These are phyloP conservation scores for Lecanicillium sp. DNA, from an alignment of 2,329 filamentous ascomycete species.

Conservation along the genomic window DNA sequence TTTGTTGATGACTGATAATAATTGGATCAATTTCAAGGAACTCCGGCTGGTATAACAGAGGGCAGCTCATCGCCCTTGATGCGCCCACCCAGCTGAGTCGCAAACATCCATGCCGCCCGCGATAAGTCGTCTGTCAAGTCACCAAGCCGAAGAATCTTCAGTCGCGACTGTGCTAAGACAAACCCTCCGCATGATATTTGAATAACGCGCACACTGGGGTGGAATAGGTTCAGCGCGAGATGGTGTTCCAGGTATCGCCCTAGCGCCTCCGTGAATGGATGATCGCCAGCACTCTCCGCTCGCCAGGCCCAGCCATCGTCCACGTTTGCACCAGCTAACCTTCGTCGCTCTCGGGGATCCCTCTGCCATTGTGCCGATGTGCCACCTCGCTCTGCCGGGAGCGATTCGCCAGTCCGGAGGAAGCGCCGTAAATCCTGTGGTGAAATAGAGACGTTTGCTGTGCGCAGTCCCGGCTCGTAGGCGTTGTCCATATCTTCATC, in stretches of 20 bases:
- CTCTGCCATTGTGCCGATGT: conserved; percentile 18
- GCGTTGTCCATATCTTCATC: conserved; percentile 12
- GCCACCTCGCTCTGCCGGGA: conserved; percentile 9
- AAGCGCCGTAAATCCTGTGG: conserved; percentile 40
- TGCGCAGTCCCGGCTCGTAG: conserved; percentile 23
- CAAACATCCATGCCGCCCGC: conserved; percentile 29
- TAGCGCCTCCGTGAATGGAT: conserved; percentile 43
- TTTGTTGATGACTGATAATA: too few species aligned
- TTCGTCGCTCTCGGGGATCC: conserved; percentile 31
- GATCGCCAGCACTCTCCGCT: conserved; percentile 12
- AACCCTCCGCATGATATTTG: conserved; percentile 51
- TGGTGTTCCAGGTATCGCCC: conserved; percentile 43
- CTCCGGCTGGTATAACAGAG: conserved; percentile 13
- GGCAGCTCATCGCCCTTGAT: conserved; percentile 20
- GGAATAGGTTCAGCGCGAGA: conserved; percentile 46
- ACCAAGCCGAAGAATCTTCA: conserved; percentile 36
- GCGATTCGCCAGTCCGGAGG: conserved; percentile 27
- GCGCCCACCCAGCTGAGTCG: conserved; percentile 26
- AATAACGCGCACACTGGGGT: conserved; percentile 43
- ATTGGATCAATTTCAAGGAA: not conserved
- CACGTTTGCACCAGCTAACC: conserved; percentile 35
- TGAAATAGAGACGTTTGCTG: conserved; percentile 45
- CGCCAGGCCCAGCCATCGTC: conserved; percentile 50
- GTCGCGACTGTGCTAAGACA: conserved; percentile 41
- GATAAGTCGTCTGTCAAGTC: conserved; percentile 22